phyloP scores from a whole-genome alignment of 176 grass and related monocot species.

The Guadua angustifolia region DNA sequence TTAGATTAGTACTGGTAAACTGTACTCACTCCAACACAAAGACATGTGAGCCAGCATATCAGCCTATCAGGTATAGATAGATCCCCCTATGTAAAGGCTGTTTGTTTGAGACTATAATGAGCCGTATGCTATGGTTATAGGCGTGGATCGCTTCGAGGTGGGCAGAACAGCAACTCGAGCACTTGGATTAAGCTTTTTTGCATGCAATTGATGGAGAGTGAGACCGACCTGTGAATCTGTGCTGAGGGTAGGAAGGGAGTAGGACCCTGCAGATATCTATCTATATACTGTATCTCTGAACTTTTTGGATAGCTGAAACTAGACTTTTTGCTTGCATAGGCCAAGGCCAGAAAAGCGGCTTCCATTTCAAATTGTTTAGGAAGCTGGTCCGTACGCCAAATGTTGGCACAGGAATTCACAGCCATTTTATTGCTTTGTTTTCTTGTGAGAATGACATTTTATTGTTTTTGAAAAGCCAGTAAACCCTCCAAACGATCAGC shows the following conservation, averaged over 20 bases:
- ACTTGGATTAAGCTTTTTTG: slow-evolving; percentile 24
- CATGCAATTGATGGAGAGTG: slow-evolving; percentile 34
- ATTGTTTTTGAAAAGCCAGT: not conserved
- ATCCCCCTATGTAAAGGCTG: not conserved
- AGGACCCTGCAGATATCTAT: not conserved
- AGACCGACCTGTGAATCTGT: slow-evolving; percentile 8
- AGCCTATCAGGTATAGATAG: slow-evolving; percentile 7
- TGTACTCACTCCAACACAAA: not conserved
- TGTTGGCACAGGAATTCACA: slow-evolving; percentile 10
- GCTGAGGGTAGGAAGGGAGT: not conserved
- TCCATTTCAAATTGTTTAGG: slow-evolving; percentile 28
- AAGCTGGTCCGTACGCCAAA: not conserved
- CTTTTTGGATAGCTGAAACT: slow-evolving; percentile 15
- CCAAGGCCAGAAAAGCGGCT: not conserved
- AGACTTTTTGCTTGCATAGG: slow-evolving; percentile 22
- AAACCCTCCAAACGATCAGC: too few species aligned
- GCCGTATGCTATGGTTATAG: slow-evolving; percentile 5
- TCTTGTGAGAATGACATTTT: not conserved
- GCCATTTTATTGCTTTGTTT: not conserved
- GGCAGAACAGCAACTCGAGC: too few species aligned
- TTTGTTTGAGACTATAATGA: not conserved
- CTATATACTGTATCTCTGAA: slow-evolving; percentile 1
- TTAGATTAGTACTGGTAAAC: not conserved
- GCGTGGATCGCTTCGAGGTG: not conserved
- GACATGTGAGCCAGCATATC: slow-evolving; percentile 2